These are phyloP conservation scores for Rhodotorula diobovata DNA, from an alignment of 768 basidiomycete species.

Conservation along the genomic window DNA sequence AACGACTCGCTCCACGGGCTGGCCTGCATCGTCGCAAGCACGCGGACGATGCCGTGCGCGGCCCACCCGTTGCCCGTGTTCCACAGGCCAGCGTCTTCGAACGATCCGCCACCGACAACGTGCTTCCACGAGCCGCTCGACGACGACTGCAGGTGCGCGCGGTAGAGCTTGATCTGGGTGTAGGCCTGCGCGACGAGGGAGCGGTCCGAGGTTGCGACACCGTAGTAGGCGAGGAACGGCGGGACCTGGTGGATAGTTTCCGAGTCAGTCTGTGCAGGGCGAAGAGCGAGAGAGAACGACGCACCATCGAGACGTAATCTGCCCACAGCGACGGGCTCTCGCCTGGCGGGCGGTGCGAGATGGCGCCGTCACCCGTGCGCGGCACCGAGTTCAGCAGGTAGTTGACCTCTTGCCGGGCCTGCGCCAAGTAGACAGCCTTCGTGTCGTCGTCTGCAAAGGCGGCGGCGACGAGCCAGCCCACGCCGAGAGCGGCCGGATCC, in stretches of 20 bases:
- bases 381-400: conserved; percentile 58
- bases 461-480: conserved; percentile 26
- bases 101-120: conserved; percentile 57
- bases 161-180: conserved; percentile 67
- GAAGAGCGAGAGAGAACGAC: conserved; percentile 44
- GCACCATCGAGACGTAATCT: conserved; percentile 46
- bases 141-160: conserved; percentile 59
- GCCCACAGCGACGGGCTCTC: conserved; percentile 50
- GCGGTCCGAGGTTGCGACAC: conserved; percentile 56
- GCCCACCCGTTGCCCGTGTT: conserved; percentile 33
- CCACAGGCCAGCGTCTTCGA: conserved; percentile 63
- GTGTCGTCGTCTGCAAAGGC: conserved; percentile 51
- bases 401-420: conserved; percentile 58
- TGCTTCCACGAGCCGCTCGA: conserved; percentile 63
- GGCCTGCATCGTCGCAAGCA: conserved; percentile 65
- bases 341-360: conserved; percentile 60
- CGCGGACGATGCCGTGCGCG: conserved; percentile 66
- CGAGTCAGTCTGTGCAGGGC: too few relatives aligned
- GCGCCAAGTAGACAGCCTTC: conserved; percentile 54
- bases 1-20: conserved; percentile 52
- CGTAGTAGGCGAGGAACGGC: conserved; percentile 57
- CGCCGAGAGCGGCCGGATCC: conserved; percentile 59
- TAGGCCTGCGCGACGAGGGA: conserved; percentile 63
- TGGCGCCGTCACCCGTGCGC: conserved; percentile 66
- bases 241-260: conserved; percentile 5